Evolutionary conservation across 179 eudicot genomes (phyloP).

Genomic region (Gypsophila paniculata): DNA sequence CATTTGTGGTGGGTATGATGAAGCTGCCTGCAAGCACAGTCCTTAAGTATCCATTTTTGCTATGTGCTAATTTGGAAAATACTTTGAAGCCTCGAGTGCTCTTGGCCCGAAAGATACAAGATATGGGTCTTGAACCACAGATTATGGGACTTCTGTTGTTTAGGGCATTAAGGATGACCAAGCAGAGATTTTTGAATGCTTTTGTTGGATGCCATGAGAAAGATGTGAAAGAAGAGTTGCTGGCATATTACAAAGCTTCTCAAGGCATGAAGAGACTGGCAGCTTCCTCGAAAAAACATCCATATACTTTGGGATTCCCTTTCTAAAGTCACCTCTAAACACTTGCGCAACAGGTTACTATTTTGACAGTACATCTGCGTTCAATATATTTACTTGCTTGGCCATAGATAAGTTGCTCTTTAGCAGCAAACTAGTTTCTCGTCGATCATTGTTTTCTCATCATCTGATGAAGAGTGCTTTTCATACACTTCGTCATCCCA

Average conservation of each 20-base stretch:
- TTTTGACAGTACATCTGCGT: not conserved
- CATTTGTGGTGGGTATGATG: constrained; percentile 55
- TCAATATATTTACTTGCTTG: constrained; percentile 2
- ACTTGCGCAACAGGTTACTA: constrained; percentile 4
- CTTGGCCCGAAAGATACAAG: constrained; percentile 49
- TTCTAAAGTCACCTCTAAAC: constrained; percentile 31
- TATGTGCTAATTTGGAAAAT: constrained; percentile 47
- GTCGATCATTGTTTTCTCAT: not conserved
- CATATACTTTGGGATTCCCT: constrained; percentile 42
- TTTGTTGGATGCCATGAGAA: constrained; percentile 50
- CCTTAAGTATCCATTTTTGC: constrained; percentile 44
- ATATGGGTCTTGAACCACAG: constrained; percentile 54
- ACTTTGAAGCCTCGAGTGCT: constrained; percentile 51
- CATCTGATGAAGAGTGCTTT: not conserved
- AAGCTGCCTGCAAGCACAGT: constrained; percentile 43
- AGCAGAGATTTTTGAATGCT: constrained; percentile 42
- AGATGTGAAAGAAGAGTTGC: constrained; percentile 41
- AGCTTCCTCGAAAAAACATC: constrained; percentile 40
- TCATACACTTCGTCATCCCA: not conserved
- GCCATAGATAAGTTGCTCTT: not conserved
- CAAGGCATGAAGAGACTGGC: constrained; percentile 56
- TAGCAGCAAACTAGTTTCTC: not conserved
- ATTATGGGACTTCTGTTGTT: constrained; percentile 43
- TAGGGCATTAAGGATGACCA: constrained; percentile 65
- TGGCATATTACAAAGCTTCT: constrained; percentile 39